Evolutionary conservation across 306 rosid species (phyloP).

Genomic region (Cucumis cinereus): DNA sequence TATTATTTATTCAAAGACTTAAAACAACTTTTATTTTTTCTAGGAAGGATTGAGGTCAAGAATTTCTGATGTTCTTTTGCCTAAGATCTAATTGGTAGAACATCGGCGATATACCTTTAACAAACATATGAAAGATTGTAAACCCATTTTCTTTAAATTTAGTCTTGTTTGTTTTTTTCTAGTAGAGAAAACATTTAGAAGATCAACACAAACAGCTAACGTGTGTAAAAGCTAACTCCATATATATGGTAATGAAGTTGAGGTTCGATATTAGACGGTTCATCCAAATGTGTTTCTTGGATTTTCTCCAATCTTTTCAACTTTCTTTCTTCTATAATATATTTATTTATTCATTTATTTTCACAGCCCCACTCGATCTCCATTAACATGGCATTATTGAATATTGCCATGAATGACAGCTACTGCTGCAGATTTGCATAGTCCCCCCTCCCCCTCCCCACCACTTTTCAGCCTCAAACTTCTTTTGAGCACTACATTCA

Average conservation of each 20-base stretch:
- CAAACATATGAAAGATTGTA: not conserved
- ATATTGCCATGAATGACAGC: conserved; percentile 7
- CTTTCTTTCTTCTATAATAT: not conserved
- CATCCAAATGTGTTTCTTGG: not conserved
- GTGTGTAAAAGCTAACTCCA: not conserved
- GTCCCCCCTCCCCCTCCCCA: not conserved
- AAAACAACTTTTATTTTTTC: not conserved
- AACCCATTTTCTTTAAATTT: not conserved
- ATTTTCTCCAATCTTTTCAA: not conserved
- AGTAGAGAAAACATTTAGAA: not conserved
- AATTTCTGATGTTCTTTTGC: not conserved
- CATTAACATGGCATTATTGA: conserved; percentile 7
- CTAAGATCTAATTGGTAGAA: not conserved
- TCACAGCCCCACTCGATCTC: conserved; percentile 1
- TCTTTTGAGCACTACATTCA: not conserved
- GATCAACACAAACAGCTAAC: not conserved
- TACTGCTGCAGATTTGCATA: not conserved
- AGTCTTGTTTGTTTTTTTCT: not conserved
- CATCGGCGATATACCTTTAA: not conserved
- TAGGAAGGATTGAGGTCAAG: not conserved
- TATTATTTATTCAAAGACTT: not conserved
- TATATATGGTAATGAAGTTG: not conserved
- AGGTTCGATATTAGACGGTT: not conserved
- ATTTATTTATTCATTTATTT: not conserved
- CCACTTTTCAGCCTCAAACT: conserved; percentile 1